Base-by-base conservation (phyloP, 768 basidiomycete species). In the Podaxis sp. region DNA sequence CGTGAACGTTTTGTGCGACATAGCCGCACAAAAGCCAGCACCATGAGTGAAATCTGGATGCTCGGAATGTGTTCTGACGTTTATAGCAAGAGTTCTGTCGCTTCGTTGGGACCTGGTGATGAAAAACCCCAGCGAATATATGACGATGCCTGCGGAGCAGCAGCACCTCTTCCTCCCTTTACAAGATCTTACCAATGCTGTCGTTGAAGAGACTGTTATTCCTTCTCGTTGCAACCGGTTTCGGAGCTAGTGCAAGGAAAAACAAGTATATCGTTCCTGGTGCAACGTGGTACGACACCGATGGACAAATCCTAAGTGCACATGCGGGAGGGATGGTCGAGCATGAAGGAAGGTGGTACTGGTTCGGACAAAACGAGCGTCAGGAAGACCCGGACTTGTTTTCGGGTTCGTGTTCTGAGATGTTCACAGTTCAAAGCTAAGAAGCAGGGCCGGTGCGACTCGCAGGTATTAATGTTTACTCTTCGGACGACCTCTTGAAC, bases 361-460 rank as follows among this genome's bases (percentile, higher is more conserved):
- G 72, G 72, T 74, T 74, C 51, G 72, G 70, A 11, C 67, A 72
- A 60, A 70, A 73, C 57, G 68, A 71, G 57, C 59, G 67, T 39
- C 46, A 59, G 15, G 70, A 71, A 51, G 67, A 69, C 40, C 66
- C 56, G 36, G 65, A 67, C 30, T 57, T 72, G 28, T 72, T 72
- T 56, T 69, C 70, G 26, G 69, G 69, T 64, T 46, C 44, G 44
- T 46, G 7, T 9, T 19, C 44, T 19, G 40, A 46, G 44, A n/a
- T 19, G 13, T n/a, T 17, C n/a, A 46, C 44, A 46, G n/a, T n/a
- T 46, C 30, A 9, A 8, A 33, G n/a, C 15, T 19, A 2, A 17
- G 17, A 46, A 7, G 17, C 15, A n/a, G 17, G 44, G 17, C 44
- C 7, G 17, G 44, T 46, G 30, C 44, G 17, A 17, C 44, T 17